A percentile compares a stretch with the other conserved stretches of the same genome.
Evolutionary conservation across 2,329 filamentous ascomycete genomes (phyloP).

Genomic region (Sarocladium brachiariae): DNA sequence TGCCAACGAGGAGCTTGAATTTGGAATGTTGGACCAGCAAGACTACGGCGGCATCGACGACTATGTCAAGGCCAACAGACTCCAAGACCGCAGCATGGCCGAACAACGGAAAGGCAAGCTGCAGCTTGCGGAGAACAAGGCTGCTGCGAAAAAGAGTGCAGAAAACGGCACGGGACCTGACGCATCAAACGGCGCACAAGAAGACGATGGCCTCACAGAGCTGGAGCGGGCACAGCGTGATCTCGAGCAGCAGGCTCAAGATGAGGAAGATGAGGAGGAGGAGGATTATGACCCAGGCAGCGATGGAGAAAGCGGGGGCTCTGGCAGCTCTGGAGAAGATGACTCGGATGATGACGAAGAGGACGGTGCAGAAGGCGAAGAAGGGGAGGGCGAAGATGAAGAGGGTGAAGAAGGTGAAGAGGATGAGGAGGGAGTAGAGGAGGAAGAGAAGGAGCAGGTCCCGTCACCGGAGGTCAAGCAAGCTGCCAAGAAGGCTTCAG

Average conservation of each 20-base stretch:
- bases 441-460: conserved; percentile 12
- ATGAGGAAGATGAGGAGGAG: conserved; percentile 58
- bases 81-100: conserved; percentile 63
- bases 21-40: conserved; percentile 63
- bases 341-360: conserved; percentile 47
- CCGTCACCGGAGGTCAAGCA: not conserved
- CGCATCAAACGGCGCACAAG: conserved; percentile 23
- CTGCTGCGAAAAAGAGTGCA: conserved; percentile 35
- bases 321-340: conserved; percentile 42
- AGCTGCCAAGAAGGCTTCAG: conserved; percentile 2
- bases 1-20: conserved; percentile 55
- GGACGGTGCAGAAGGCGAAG: conserved; percentile 28
- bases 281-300: conserved; percentile 61
- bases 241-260: conserved; percentile 45
- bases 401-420: conserved; percentile 18
- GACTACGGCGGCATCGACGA: conserved; percentile 59
- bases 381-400: conserved; percentile 17
- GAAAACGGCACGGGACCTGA: conserved; percentile 29
- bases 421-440: conserved; percentile 17
- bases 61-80: conserved; percentile 53
- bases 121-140: conserved; percentile 53
- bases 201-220: conserved; percentile 37
- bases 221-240: conserved; percentile 44
- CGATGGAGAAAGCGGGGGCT: conserved; percentile 53
- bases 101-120: conserved; percentile 60